A percentile compares a stretch with the other conserved stretches of the same genome.
Conservation (phyloP, 805 yeast species). For the Metschnikowia noctiluminum region DNA sequence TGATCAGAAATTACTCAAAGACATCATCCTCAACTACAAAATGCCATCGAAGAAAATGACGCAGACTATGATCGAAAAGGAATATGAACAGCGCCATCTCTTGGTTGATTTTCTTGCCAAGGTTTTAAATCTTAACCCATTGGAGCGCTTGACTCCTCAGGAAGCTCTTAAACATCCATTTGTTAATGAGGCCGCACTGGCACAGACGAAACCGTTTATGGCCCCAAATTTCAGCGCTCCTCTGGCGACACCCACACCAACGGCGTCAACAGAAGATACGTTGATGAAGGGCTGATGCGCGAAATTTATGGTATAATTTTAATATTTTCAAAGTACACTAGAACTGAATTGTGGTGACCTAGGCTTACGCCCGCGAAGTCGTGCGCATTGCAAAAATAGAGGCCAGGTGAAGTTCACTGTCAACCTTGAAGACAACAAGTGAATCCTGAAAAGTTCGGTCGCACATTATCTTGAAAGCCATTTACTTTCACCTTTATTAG, state of each 20-base stretch:
- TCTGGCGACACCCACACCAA: conserved; percentile 4
- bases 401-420: no score
- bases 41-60: conserved; percentile 59
- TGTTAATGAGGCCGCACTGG: conserved; percentile 40
- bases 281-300: conserved; percentile 2
- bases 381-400: conserved; percentile 3
- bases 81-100: conserved; percentile 66
- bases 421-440: no score
- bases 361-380: conserved; percentile 3
- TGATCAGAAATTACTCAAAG: conserved; percentile 57
- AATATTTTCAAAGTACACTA: neutral
- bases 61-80: conserved; percentile 56
- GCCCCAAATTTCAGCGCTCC: conserved; percentile 2
- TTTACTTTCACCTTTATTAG: no score
- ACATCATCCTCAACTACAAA: conserved; percentile 74
- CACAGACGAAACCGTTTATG: neutral
- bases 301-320: neutral
- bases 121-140: conserved; percentile 77
- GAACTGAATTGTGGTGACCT: neutral
- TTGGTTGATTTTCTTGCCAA: conserved; percentile 78
- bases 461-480: no score
- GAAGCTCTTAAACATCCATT: conserved; percentile 93
- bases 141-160: conserved; percentile 95
- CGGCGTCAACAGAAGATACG: conserved; percentile 2
- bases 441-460: no score